Percentiles rank a stretch among this genome's conserved stretches.
Conservation (phyloP, 2,329 filamentous ascomycete genomes). For the Xylariomycetidae sp. region DNA sequence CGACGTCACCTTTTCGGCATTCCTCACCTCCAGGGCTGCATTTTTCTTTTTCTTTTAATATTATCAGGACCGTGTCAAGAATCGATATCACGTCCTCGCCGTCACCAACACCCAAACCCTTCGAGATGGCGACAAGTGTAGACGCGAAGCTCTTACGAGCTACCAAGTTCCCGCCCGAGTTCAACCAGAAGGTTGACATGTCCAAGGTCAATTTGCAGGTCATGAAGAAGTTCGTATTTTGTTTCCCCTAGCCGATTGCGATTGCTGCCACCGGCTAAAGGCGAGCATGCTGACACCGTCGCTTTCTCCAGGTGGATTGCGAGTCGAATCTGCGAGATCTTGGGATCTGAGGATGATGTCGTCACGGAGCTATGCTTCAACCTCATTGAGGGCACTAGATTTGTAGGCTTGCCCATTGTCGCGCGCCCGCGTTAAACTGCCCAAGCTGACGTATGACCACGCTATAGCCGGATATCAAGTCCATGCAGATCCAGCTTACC, state of each 20-base stretch:
- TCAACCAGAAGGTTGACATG: conserved; percentile 95
- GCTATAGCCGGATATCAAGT: conserved; percentile 94
- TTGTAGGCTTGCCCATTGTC: conserved; percentile 50
- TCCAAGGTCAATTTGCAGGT: conserved; percentile 94
- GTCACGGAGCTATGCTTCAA: conserved; percentile 80
- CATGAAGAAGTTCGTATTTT: conserved; percentile 78
- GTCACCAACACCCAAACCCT: no score
- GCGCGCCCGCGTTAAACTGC: conserved; percentile 3
- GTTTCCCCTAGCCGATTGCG: background rate
- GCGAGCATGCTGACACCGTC: no score
- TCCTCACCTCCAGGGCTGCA: no score
- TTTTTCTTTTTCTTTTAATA: no score
- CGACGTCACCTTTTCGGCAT: no score
- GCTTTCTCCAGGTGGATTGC: conserved; percentile 75
- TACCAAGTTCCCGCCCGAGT: conserved; percentile 91
- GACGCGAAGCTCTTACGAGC: conserved; percentile 85
- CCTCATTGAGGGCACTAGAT: conserved; percentile 67
- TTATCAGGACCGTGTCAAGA: no score
- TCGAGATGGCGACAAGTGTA: conserved; percentile 72
- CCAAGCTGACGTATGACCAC: conserved; percentile 5
- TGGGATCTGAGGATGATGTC: conserved; percentile 93
- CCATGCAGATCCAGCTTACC: conserved; percentile 87
- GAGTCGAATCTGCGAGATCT: conserved; percentile 76
- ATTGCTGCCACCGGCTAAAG: no score
- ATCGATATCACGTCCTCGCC: no score